These are phyloP conservation scores for Backusella sp. DNA, from an alignment of 192 early-diverging fungal genomes.

Conservation along the genomic window DNA sequence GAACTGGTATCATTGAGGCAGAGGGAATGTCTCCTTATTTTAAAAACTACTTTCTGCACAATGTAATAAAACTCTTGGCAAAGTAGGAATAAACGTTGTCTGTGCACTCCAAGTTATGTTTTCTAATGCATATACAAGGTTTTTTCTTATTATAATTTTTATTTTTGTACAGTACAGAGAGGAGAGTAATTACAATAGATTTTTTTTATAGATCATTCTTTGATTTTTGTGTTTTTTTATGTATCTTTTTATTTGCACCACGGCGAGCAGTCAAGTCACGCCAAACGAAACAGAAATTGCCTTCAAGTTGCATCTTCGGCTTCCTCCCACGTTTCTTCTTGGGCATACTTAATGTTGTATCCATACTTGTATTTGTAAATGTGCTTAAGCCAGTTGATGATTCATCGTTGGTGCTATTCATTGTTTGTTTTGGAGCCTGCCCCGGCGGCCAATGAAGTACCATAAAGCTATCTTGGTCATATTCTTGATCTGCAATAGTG, in stretches of 20 bases:
- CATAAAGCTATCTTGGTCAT: constrained; percentile 5
- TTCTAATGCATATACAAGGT: neutral
- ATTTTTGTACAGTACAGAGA: neutral
- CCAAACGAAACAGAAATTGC: constrained; percentile 43
- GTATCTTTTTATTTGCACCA: constrained; percentile 17
- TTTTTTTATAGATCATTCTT: neutral
- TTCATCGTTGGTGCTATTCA: neutral
- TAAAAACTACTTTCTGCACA: constrained; percentile 2
- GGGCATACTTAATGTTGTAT: constrained; percentile 31
- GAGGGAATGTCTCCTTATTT: constrained; percentile 2
- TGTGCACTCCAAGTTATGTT: neutral
- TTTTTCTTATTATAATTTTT: neutral
- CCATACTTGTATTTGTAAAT: constrained; percentile 32
- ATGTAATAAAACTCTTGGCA: constrained; percentile 11
- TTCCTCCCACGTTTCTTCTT: constrained; percentile 41
- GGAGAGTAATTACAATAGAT: neutral
- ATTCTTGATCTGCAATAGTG: neutral
- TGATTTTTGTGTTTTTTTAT: neutral
- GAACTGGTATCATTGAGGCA: neutral
- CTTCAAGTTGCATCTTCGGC: constrained; percentile 36
- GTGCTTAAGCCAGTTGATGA: constrained; percentile 19
- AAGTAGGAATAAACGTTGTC: constrained; percentile 3
- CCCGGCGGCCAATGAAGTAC: constrained; percentile 11
- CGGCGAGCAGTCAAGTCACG: constrained; percentile 33
- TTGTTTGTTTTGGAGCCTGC: constrained; percentile 2